A percentile compares a stretch with the other conserved stretches of the same genome.
These are phyloP conservation scores for Colletotrichum liaoningense DNA, from an alignment of 2,329 filamentous ascomycete species.

Conservation along the genomic window DNA sequence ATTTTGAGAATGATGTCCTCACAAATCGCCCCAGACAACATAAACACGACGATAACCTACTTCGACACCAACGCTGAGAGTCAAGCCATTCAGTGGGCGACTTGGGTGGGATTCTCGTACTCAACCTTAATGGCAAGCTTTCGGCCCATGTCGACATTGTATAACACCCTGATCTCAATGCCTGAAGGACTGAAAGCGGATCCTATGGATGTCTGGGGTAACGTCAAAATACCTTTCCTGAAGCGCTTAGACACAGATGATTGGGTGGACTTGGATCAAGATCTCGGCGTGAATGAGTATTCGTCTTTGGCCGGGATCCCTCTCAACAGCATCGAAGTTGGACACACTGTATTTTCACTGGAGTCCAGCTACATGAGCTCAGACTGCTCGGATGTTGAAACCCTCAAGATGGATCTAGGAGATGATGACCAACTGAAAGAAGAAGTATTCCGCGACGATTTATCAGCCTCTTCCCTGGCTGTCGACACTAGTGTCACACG, in stretches of 20 bases:
- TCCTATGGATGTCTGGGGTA: slow-evolving; percentile 42
- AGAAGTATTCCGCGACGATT: background rate
- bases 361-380: slow-evolving; percentile 23
- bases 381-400: slow-evolving; percentile 2
- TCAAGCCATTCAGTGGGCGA: background rate
- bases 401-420: too few species aligned
- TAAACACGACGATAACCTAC: background rate
- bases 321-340: background rate
- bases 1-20: slow-evolving; percentile 37
- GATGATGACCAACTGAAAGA: background rate
- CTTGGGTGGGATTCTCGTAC: too few species aligned
- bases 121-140: background rate
- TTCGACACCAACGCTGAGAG: background rate
- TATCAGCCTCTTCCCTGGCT: background rate
- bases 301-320: slow-evolving; percentile 19
- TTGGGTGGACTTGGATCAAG: background rate
- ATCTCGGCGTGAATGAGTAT: background rate
- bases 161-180: slow-evolving; percentile 37
- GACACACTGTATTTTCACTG: slow-evolving; percentile 13
- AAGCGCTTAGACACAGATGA: background rate
- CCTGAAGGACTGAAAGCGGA: slow-evolving; percentile 35
- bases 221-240: slow-evolving; percentile 42
- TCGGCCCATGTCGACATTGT: background rate
- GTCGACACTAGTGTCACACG: background rate
- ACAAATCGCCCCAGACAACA: background rate